Conservation (phyloP, 148 eudicot genomes). For the Rhododendron henanense region DNA sequence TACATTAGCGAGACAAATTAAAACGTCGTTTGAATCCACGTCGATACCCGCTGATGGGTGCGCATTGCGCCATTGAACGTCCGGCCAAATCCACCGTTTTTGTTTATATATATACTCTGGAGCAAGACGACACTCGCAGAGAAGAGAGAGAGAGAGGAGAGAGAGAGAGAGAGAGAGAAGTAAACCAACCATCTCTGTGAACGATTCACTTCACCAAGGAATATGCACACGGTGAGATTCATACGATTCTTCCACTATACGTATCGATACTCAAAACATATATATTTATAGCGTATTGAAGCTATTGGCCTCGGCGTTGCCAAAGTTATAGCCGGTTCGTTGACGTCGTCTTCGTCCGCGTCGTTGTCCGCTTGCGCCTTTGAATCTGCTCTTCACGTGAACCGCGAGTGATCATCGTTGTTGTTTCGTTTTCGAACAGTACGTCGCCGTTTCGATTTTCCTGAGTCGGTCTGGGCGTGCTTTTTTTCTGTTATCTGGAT, state of each 20-base stretch:
- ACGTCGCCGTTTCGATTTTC: background rate
- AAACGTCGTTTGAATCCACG: constrained; percentile 45
- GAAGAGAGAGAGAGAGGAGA: background rate
- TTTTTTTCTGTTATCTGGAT: background rate
- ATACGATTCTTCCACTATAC: background rate
- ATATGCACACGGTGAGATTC: background rate
- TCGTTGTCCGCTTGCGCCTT: constrained; percentile 12
- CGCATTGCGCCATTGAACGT: constrained; percentile 23
- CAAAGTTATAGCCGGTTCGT: background rate
- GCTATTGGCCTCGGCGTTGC: background rate
- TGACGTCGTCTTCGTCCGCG: background rate
- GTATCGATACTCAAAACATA: background rate
- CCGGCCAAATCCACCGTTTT: background rate
- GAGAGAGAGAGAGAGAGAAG: background rate
- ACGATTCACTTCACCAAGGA: background rate
- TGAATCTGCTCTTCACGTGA: constrained; percentile 18
- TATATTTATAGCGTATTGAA: background rate
- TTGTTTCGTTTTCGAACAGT: background rate
- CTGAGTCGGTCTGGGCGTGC: background rate
- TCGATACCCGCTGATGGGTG: constrained; percentile 34
- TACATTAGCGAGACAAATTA: constrained; percentile 24
- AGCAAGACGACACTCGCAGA: background rate
- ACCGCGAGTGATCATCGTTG: constrained; percentile 13
- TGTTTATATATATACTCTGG: background rate
- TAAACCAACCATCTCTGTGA: background rate